A percentile compares a stretch with the other conserved stretches of the same genome.
Conservation (phyloP, 2,329 filamentous ascomycete genomes). For the Fusarium sp. region DNA sequence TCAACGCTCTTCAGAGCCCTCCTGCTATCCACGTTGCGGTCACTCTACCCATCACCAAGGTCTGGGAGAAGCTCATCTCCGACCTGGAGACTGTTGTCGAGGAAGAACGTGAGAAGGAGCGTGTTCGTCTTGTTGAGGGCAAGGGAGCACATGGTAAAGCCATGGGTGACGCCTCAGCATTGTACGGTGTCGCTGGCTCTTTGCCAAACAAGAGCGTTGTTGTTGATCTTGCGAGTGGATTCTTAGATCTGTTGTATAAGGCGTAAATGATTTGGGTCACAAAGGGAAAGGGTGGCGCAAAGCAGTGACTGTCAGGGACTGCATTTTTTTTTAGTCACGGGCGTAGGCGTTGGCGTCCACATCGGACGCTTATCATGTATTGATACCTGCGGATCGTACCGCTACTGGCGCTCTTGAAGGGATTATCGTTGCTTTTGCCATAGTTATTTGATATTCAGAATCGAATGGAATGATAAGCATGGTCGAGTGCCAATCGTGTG, state of each 20-base stretch:
- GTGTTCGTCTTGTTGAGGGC: conserved; percentile 76
- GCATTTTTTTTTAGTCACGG: conserved; percentile 10
- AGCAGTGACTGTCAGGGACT: not conserved
- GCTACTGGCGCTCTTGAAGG: not conserved
- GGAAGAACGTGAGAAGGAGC: conserved; percentile 83
- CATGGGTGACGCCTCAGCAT: conserved; percentile 82
- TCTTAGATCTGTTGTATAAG: conserved; percentile 94
- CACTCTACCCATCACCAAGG: conserved; percentile 84
- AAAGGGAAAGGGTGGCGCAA: conserved; percentile 1
- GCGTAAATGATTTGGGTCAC: conserved; percentile 59
- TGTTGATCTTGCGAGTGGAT: conserved; percentile 87
- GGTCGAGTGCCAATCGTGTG: not conserved
- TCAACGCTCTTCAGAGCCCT: conserved; percentile 92
- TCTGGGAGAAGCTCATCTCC: conserved; percentile 79
- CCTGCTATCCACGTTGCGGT: conserved; percentile 95
- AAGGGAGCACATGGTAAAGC: conserved; percentile 73
- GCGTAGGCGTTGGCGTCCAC: conserved; percentile 22
- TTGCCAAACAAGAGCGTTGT: conserved; percentile 96
- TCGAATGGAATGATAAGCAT: conserved; percentile 5
- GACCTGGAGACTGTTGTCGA: conserved; percentile 77
- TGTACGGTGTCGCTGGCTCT: conserved; percentile 95
- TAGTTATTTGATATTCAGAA: not conserved
- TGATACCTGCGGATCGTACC: not conserved
- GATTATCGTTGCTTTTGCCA: not conserved
- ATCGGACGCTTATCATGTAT: conserved; percentile 8